Evolutionary conservation across 2,329 filamentous ascomycete genomes (phyloP), one percentile per base, ranked within the genome.

Genomic region (Fusarium begoniae): DNA sequence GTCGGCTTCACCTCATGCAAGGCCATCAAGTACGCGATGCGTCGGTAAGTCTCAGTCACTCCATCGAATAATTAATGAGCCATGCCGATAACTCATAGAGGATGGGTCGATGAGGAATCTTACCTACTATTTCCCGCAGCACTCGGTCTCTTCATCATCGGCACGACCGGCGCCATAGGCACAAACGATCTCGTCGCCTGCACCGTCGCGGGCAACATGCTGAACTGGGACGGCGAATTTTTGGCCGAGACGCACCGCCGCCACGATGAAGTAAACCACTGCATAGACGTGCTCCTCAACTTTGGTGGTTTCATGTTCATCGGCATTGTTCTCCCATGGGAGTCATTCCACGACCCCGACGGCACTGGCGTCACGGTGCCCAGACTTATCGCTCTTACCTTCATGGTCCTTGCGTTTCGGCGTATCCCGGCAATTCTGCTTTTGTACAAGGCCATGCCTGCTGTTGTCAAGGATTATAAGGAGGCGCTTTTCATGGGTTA

Each of bases 211-310:
- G 90, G 90, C 12, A 87, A 85, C 74, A 85, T 85, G 18, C 80
- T 91, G 51, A 91, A 91, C 79, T 91, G 90, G 90, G 87, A 91
- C 63, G 89, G 90, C 7, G 77, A 85, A n/a, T 91, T 88, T 73
- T 86, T 90, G 6, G 82, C 83, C 9, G 89, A 91, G 77, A 84
- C 87, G 0, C 83, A 89, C 64, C 81, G 84, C 14, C 85, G 89
- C 14, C 89, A 90, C 74, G 90, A 91, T 65, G 88, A 90, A 53
- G 89, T 91, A 73, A 91, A 91, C 77, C 84, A 85, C 5, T 86
- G 85, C 43, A 83, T 91, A 18, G 89, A 91, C 58, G 86, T 89
- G 0, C 77, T 91, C 1, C 82, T 91, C 56, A 91, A 91, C 77
- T 89, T 90, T 73, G 88, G 85, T 13, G 88, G 87, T 26, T 91